Base-by-base conservation (phyloP, 805 yeast genomes). In the Candida hispaniensis region DNA sequence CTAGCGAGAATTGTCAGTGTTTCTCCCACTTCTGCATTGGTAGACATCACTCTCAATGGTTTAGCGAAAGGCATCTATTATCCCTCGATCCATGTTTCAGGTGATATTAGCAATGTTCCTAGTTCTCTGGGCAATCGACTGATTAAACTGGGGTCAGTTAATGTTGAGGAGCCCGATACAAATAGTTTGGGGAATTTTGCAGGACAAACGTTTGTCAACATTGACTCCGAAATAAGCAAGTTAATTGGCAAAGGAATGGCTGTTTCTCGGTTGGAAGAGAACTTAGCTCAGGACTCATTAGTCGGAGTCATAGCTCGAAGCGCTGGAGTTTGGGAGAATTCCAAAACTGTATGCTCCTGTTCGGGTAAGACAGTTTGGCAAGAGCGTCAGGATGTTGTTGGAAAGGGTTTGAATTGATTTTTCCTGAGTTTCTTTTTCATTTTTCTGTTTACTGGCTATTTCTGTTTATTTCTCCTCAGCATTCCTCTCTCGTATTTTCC, bases 251-350 rank as follows among this genome's bases (percentile, higher is more conserved):
- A 93, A 19, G 55, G 66, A 14, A 56, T 68, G 32, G 60, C 63
- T 6, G 50, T 66, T 6, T 48, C 56, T 9, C 30, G 45, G 1
- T 39, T 41, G 15, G 40, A 43, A 1, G 44, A 46, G 5, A 47
- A 47, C 9, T 40, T 46, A 44, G 6, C 39, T 44, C 30, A 38
- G 4, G 30, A 34, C 18, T 42, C 51, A 9, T 58, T 80, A 7
- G 76, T 75, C 32, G 97, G 98, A 18, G 94, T 88, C 14, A 73
- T 91, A 51, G 97, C 97, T 1, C 69, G 97, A 50, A 79, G 93
- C 48, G 97, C 98, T 1, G 98, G 98, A 10, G 80, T 75, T 15
- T 91, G 97, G 96, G 94, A 88, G 52, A 91, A 91, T 58, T 81
- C 79, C 47, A 88, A 88, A 58, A 75, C 75, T 41, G 93, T 88